phyloP scores from a whole-genome alignment of 306 rosid genomes.

The Citrullus mucosospermus region DNA sequence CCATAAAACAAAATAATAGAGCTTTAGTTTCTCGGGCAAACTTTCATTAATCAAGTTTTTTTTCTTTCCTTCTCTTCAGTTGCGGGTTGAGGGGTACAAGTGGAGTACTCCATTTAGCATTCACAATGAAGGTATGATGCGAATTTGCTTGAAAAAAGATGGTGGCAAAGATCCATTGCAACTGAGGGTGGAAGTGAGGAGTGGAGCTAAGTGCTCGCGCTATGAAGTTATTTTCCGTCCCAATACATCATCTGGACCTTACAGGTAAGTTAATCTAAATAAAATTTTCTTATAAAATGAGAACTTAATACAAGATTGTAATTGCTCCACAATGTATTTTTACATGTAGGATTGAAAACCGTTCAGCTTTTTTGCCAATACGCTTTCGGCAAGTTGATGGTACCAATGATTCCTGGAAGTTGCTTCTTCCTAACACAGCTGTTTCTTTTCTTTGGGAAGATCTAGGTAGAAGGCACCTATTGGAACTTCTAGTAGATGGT shows the following conservation, averaged over 20 bases:
- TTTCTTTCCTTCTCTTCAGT: slow-evolving; percentile 26
- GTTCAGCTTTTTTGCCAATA: slow-evolving; percentile 75
- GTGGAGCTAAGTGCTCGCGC: slow-evolving; percentile 75
- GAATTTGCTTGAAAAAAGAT: slow-evolving; percentile 53
- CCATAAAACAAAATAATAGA: background rate
- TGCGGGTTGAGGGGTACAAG: slow-evolving; percentile 67
- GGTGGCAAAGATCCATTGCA: slow-evolving; percentile 41
- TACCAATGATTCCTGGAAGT: slow-evolving; percentile 61
- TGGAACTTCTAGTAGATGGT: slow-evolving; percentile 76
- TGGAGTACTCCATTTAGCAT: slow-evolving; percentile 96
- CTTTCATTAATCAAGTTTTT: slow-evolving; percentile 5
- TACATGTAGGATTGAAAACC: slow-evolving; percentile 72
- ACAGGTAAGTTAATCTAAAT: slow-evolving; percentile 48
- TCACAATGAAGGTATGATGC: slow-evolving; percentile 67
- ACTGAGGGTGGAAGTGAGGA: slow-evolving; percentile 72
- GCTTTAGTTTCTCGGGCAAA: background rate
- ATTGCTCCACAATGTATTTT: background rate
- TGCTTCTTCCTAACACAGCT: slow-evolving; percentile 70
- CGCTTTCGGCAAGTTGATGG: slow-evolving; percentile 85
- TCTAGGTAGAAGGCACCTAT: slow-evolving; percentile 73
- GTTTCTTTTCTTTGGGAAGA: slow-evolving; percentile 95
- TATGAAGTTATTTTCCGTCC: slow-evolving; percentile 81
- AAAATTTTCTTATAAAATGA: slow-evolving; percentile 1
- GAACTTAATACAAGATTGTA: background rate
- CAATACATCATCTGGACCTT: slow-evolving; percentile 63